phyloP scores from a whole-genome alignment of 73 alveolate species.

The Symbiodinium pilosum region DNA sequence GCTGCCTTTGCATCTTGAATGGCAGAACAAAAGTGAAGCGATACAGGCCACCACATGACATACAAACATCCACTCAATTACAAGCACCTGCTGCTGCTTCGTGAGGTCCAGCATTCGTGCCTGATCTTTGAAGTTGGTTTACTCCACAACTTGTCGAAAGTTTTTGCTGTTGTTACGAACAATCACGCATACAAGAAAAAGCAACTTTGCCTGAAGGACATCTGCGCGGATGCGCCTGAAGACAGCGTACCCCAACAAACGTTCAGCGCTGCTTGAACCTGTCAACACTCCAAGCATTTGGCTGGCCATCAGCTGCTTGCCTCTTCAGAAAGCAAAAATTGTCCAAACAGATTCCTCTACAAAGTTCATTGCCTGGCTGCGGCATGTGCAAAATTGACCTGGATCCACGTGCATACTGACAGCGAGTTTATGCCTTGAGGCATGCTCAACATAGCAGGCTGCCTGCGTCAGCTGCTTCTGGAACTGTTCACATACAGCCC shows the following conservation, averaged over 20 bases:
- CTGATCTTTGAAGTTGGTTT: no score
- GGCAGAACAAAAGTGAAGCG: no score
- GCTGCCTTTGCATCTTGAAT: no score
- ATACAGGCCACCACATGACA: background rate
- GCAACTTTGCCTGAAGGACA: background rate
- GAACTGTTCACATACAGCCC: background rate
- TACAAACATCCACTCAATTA: background rate
- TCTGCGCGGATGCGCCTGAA: background rate
- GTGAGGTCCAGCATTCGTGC: background rate
- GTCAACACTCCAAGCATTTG: background rate
- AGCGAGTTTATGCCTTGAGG: no score
- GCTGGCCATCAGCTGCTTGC: constrained; percentile 23
- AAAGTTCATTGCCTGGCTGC: background rate
- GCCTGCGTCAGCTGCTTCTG: constrained; percentile 61
- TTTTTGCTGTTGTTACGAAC: background rate
- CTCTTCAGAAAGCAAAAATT: no score
- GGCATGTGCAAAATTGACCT: background rate
- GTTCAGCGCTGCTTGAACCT: background rate
- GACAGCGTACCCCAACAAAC: no score
- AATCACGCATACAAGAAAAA: background rate
- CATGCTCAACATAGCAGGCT: background rate
- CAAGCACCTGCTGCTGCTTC: background rate
- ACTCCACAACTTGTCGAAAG: background rate
- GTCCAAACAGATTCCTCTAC: no score
- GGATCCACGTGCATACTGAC: no score